Percentiles rank a stretch among this genome's conserved stretches.
Evolutionary conservation across 306 rosid species (phyloP).

Genomic region (Elaeagnus macrophylla): DNA sequence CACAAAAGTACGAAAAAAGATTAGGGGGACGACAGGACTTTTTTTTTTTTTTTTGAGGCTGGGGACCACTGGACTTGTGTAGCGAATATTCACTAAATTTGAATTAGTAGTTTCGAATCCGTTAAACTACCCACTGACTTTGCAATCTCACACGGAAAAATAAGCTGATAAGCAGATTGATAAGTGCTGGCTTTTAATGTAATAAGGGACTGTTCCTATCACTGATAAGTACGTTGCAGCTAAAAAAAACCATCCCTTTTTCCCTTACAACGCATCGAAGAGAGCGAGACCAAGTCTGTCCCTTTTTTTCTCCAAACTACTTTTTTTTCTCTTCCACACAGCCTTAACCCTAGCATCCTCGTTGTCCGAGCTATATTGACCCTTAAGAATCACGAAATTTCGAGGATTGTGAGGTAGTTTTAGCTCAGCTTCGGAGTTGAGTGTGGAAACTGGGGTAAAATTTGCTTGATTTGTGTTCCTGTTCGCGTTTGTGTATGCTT

Average conservation of each 20-base stretch:
- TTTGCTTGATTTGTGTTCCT: slow-evolving; percentile 12
- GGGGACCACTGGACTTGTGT: slow-evolving; percentile 57
- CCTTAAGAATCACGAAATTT: slow-evolving; percentile 12
- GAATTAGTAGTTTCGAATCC: slow-evolving; percentile 62
- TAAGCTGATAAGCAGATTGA: too few species aligned
- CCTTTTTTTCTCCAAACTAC: slow-evolving; percentile 12
- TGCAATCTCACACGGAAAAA: too few species aligned
- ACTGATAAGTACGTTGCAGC: slow-evolving; percentile 57
- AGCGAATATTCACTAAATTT: slow-evolving; percentile 63
- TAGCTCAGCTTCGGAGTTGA: slow-evolving; percentile 23
- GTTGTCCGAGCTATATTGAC: slow-evolving; percentile 22
- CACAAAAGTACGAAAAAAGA: too few species aligned
- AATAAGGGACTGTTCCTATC: too few species aligned
- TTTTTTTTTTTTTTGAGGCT: too few species aligned
- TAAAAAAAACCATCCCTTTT: slow-evolving; percentile 27
- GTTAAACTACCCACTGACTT: slow-evolving; percentile 17
- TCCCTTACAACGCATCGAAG: slow-evolving; percentile 73
- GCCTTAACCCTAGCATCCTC: slow-evolving; percentile 75
- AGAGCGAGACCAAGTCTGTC: slow-evolving; percentile 58
- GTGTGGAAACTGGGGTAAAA: slow-evolving; percentile 9
- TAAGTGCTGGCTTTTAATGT: too few species aligned
- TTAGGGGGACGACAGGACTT: too few species aligned
- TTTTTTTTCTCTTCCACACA: slow-evolving; percentile 20
- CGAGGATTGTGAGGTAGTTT: slow-evolving; percentile 18
- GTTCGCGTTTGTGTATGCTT: slow-evolving; percentile 12